phyloP scores from a whole-genome alignment of 1,284 basidiomycete genomes.

The Phylloporus sp. region DNA sequence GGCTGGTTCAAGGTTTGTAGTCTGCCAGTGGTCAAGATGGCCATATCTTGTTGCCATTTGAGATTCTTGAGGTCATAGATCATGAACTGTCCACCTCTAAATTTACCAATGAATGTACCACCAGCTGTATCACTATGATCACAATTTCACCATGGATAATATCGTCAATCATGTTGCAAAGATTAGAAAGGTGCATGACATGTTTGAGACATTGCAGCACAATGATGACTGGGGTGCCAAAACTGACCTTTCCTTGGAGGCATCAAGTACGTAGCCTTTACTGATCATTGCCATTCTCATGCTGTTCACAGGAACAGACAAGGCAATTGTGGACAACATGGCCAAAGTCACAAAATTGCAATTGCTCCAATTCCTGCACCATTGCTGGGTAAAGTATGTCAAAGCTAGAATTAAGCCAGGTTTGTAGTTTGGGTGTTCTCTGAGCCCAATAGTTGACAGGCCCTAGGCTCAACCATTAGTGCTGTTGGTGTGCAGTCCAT shows the following conservation, averaged over 20 bases:
- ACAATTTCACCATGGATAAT: conserved; percentile 72
- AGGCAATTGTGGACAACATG: conserved; percentile 84
- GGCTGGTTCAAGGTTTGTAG: conserved; percentile 40
- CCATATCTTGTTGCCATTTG: conserved; percentile 82
- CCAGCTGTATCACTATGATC: conserved; percentile 79
- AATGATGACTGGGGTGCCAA: conserved; percentile 80
- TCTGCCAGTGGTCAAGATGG: conserved; percentile 62
- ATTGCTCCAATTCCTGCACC: conserved; percentile 78
- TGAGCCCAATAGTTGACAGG: conserved; percentile 6
- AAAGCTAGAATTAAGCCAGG: conserved; percentile 96
- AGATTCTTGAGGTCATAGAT: conserved; percentile 81
- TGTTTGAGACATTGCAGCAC: conserved; percentile 84
- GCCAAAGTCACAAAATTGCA: conserved; percentile 89
- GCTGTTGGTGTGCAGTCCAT: conserved; percentile 99
- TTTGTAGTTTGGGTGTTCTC: conserved; percentile 27
- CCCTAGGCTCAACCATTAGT: conserved; percentile 90
- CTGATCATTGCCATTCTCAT: conserved; percentile 53
- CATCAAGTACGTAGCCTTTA: conserved; percentile 53
- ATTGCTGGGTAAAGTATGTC: conserved; percentile 91
- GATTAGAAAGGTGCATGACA: conserved; percentile 76
- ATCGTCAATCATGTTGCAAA: conserved; percentile 74
- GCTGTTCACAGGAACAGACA: conserved; percentile 54
- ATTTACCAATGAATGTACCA: conserved; percentile 75
- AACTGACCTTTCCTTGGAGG: conserved; percentile 79
- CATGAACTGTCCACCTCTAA: conserved; percentile 60